A percentile compares a stretch with the other conserved stretches of the same genome.
These are phyloP conservation scores for Cerioporus squamosus DNA, from an alignment of 1,284 basidiomycete genomes.

Conservation along the genomic window DNA sequence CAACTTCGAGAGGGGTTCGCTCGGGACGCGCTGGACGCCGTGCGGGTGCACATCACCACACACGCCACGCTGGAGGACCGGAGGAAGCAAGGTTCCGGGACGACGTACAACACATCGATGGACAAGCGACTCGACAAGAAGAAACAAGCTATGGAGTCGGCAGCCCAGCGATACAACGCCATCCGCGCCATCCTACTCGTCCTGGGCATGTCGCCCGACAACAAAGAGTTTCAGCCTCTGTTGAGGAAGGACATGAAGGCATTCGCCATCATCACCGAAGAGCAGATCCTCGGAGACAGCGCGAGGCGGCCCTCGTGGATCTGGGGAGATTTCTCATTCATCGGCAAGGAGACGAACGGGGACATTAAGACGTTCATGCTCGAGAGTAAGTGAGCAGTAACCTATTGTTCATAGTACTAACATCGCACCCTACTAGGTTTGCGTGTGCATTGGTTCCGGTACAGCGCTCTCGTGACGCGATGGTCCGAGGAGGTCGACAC, in stretches of 20 bases:
- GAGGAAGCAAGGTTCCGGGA: neutral
- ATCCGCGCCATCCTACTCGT: neutral
- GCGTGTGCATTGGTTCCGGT: slow-evolving; percentile 6
- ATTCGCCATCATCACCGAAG: neutral
- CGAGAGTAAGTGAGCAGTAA: neutral
- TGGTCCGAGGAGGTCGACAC: neutral
- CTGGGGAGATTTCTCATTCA: slow-evolving; percentile 8
- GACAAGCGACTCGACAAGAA: too few relatives aligned
- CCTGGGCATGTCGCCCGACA: neutral
- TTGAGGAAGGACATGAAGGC: neutral
- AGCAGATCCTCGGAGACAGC: slow-evolving; percentile 4
- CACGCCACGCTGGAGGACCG: neutral
- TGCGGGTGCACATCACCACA: slow-evolving; percentile 6
- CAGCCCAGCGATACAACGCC: neutral
- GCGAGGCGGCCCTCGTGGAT: slow-evolving; percentile 9
- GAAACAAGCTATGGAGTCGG: too few relatives aligned
- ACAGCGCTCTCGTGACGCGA: neutral
- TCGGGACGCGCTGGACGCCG: neutral
- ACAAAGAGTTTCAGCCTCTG: neutral
- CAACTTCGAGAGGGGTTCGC: slow-evolving; percentile 2
- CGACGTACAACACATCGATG: neutral
- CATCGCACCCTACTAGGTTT: neutral
- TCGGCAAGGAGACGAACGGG: neutral
- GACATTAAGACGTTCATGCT: neutral
- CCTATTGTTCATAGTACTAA: too few relatives aligned